A percentile compares a stretch with the other conserved stretches of the same genome.
phyloP scores from a whole-genome alignment of 495 filamentous ascomycete species.

The Talaromyces stipitatus region DNA sequence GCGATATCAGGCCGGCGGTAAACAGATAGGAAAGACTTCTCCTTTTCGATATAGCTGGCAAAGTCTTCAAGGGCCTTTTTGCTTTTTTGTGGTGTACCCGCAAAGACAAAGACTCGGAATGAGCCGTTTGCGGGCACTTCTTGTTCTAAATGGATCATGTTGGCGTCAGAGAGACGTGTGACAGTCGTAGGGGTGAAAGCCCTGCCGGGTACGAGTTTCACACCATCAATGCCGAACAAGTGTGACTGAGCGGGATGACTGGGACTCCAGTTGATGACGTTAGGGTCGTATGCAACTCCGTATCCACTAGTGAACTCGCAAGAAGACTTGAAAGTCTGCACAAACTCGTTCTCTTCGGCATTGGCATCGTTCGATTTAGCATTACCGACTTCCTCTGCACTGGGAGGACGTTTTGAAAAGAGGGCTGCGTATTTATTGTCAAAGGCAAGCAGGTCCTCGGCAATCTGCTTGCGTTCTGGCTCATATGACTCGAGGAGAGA shows the following conservation, averaged over 20 bases:
- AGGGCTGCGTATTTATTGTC: conserved; percentile 58
- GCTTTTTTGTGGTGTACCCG: conserved; percentile 55
- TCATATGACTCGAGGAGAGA: conserved; percentile 62
- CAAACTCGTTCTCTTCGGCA: conserved; percentile 50
- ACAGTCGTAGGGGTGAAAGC: conserved; percentile 69
- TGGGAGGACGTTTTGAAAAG: conserved; percentile 54
- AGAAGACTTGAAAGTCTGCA: conserved; percentile 56
- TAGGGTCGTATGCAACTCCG: conserved; percentile 54
- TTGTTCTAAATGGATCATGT: conserved; percentile 81
- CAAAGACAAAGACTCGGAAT: conserved; percentile 80
- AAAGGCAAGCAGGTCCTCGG: conserved; percentile 66
- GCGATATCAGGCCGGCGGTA: conserved; percentile 55
- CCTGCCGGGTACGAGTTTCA: conserved; percentile 58
- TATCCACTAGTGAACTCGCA: conserved; percentile 63
- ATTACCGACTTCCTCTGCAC: conserved; percentile 46
- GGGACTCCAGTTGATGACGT: conserved; percentile 64
- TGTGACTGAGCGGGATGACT: conserved; percentile 61
- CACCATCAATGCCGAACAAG: conserved; percentile 56
- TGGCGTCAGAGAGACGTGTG: conserved; percentile 76
- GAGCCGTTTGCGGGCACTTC: conserved; percentile 81
- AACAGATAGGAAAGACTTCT: conserved; percentile 59
- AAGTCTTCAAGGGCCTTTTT: conserved; percentile 60
- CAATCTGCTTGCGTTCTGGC: conserved; percentile 58
- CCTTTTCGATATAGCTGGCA: conserved; percentile 52
- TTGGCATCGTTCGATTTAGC: conserved; percentile 25